phyloP scores from a whole-genome alignment of 2,329 filamentous ascomycete species.

The Torrubiellomyces zombiae region DNA sequence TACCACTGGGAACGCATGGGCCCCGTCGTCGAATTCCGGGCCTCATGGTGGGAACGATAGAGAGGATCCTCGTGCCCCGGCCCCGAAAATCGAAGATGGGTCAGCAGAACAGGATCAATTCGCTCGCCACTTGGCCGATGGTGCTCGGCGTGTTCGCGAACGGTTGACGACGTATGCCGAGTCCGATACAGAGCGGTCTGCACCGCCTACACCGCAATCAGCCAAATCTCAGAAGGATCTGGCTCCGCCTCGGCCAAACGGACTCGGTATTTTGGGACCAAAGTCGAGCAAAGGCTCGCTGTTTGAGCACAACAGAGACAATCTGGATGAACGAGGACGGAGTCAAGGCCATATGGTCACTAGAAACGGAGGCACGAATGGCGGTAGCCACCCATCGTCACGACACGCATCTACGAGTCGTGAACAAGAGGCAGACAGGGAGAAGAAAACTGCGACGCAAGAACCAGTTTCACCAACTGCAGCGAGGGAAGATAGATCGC shows the following conservation, averaged over 20 bases:
- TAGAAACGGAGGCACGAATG: constrained; percentile 30
- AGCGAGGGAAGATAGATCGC: constrained; percentile 23
- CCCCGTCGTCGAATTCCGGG: too few species aligned
- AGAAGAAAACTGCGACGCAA: constrained; percentile 1
- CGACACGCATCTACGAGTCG: constrained; percentile 14
- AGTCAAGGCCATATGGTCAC: constrained; percentile 46
- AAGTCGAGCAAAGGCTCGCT: constrained; percentile 56
- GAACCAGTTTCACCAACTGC: constrained; percentile 5
- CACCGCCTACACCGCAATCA: constrained; percentile 14
- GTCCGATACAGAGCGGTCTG: constrained; percentile 29
- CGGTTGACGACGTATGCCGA: constrained; percentile 54
- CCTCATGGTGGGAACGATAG: too few species aligned
- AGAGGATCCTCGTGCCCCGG: too few species aligned
- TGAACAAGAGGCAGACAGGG: neutral
- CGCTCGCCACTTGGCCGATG: constrained; percentile 52
- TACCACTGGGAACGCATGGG: too few species aligned
- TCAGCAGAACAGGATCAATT: constrained; percentile 48
- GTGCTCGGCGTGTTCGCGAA: constrained; percentile 55
- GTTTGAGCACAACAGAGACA: constrained; percentile 28
- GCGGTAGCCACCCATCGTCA: constrained; percentile 23
- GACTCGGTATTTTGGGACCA: constrained; percentile 45
- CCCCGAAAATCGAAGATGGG: neutral
- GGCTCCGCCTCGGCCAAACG: constrained; percentile 27
- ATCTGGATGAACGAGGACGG: constrained; percentile 20
- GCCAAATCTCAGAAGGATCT: constrained; percentile 18